Evolutionary conservation across 2,329 filamentous ascomycete species (phyloP).

Genomic region (Fusarium algeriense): DNA sequence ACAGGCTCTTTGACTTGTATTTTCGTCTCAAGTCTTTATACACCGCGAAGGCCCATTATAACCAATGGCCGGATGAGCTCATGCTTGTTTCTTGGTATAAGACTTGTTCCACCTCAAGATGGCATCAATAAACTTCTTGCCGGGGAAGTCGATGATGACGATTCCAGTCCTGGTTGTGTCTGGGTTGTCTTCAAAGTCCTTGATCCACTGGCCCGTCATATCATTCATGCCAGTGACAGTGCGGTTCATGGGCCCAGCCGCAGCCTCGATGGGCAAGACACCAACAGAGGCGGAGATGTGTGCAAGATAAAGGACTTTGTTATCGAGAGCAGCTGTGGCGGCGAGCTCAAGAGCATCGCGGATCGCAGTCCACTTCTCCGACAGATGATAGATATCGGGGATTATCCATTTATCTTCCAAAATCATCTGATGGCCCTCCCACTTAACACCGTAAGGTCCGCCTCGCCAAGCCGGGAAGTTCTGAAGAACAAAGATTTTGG

Average conservation of each 20-base stretch:
- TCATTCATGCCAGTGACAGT: slow-evolving; percentile 63
- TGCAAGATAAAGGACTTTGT: slow-evolving; percentile 57
- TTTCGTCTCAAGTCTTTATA: no score
- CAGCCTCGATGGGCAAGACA: slow-evolving; percentile 63
- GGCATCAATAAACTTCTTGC: slow-evolving; percentile 56
- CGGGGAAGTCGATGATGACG: slow-evolving; percentile 64
- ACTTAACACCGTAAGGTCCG: slow-evolving; percentile 58
- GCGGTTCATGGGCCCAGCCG: slow-evolving; percentile 59
- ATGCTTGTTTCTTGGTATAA: slow-evolving; percentile 37
- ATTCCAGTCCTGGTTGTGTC: slow-evolving; percentile 56
- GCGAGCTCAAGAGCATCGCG: slow-evolving; percentile 56
- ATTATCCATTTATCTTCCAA: slow-evolving; percentile 64
- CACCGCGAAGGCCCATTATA: neutral
- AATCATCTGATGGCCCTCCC: slow-evolving; percentile 59
- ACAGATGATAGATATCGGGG: slow-evolving; percentile 56
- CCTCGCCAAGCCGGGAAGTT: slow-evolving; percentile 55
- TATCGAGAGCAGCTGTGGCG: slow-evolving; percentile 49
- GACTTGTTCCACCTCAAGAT: slow-evolving; percentile 57
- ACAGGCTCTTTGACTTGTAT: no score
- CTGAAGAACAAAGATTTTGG: slow-evolving; percentile 61
- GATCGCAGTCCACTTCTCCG: slow-evolving; percentile 62
- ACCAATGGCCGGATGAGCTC: neutral
- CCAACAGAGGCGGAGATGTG: slow-evolving; percentile 63
- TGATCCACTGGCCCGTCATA: slow-evolving; percentile 60
- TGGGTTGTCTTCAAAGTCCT: slow-evolving; percentile 45